phyloP scores from a whole-genome alignment of 2,329 filamentous ascomycete genomes.

The Xylariaceae sp. region DNA sequence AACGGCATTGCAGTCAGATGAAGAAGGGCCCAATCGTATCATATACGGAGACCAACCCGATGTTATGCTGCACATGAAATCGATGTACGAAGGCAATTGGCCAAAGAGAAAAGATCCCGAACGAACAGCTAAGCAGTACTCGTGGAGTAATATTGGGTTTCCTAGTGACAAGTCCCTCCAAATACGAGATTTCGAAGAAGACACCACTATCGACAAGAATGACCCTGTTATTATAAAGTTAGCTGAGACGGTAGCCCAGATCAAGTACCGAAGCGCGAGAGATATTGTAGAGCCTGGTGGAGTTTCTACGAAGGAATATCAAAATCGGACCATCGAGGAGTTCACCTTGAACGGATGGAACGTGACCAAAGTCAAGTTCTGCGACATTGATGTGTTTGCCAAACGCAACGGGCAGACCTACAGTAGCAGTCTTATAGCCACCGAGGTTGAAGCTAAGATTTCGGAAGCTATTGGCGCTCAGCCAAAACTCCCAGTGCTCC shows the following conservation, averaged over 20 bases:
- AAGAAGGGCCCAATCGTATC: too few species aligned
- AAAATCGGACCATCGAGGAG: background rate
- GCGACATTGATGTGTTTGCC: background rate
- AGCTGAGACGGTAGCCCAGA: background rate
- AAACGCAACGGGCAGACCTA: background rate
- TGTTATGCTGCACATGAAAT: conserved; percentile 2
- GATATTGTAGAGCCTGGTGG: background rate
- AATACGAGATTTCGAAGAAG: background rate
- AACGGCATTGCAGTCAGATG: too few species aligned
- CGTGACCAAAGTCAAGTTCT: background rate
- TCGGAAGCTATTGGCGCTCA: background rate
- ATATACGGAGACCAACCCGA: background rate
- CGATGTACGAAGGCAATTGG: conserved; percentile 4
- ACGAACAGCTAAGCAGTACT: background rate
- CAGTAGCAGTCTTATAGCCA: background rate
- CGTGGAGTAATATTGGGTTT: background rate
- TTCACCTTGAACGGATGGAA: background rate
- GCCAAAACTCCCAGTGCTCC: background rate
- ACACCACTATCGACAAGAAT: background rate
- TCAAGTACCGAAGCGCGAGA: background rate
- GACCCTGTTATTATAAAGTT: background rate
- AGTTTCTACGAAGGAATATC: background rate
- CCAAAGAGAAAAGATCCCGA: background rate
- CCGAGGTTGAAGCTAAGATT: background rate
- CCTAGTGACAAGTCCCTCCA: conserved; percentile 1